Evolutionary conservation across 78 protist genomes (phyloP).

Genomic region (Cavenderia fasciculata): DNA sequence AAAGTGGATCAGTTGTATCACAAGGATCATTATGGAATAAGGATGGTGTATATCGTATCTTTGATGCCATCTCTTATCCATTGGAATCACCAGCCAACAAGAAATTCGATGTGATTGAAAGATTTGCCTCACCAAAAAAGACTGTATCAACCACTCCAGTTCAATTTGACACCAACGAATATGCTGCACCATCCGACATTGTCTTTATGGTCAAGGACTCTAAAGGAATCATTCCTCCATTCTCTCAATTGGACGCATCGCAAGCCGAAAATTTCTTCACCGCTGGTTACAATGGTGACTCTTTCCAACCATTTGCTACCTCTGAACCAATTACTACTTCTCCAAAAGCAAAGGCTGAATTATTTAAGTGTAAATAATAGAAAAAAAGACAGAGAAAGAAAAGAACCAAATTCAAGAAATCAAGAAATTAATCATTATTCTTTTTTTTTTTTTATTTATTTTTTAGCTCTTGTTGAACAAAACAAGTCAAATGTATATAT

Average conservation of each 20-base stretch:
- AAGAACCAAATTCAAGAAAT: background rate
- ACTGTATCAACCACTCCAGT: constrained; percentile 25
- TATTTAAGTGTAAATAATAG: constrained; percentile 37
- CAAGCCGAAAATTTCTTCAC: constrained; percentile 69
- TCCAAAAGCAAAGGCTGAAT: constrained; percentile 20
- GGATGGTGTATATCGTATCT: constrained; percentile 46
- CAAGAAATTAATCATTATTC: background rate
- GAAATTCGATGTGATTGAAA: constrained; percentile 51
- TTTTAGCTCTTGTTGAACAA: constrained; percentile 29
- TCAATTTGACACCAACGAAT: constrained; percentile 3
- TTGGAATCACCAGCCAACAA: constrained; percentile 59
- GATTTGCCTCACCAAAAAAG: constrained; percentile 20
- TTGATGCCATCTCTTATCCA: constrained; percentile 27
- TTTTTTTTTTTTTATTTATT: background rate
- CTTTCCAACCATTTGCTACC: constrained; percentile 13
- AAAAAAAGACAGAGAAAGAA: background rate
- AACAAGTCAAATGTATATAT: constrained; percentile 60
- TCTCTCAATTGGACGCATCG: constrained; percentile 21
- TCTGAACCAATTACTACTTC: constrained; percentile 34
- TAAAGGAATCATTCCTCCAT: constrained; percentile 42
- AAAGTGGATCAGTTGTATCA: constrained; percentile 56
- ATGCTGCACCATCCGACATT: constrained; percentile 34
- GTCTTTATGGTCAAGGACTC: constrained; percentile 53
- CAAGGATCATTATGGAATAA: constrained; percentile 67
- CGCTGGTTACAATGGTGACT: constrained; percentile 42